Evolutionary conservation across 1,139 yeast species (phyloP).

Genomic region (Debaryomyces subglobosus): DNA sequence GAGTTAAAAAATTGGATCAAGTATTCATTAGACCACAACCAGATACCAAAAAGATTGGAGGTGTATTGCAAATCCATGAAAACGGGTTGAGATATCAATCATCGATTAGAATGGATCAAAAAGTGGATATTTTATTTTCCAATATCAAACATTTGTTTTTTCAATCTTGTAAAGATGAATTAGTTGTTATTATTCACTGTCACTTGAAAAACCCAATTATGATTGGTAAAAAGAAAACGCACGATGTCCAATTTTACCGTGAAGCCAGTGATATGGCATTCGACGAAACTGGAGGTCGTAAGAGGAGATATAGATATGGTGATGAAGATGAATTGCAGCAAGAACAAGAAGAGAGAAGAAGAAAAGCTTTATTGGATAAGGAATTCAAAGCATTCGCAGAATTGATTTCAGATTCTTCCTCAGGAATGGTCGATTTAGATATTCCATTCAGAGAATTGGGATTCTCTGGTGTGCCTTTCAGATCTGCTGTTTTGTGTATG

Average conservation of each 20-base stretch:
- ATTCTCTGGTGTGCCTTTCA: conserved; percentile 95
- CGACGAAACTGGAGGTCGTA: conserved; percentile 96
- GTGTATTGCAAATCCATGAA: conserved; percentile 88
- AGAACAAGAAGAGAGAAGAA: conserved; percentile 96
- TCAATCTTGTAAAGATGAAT: conserved; percentile 95
- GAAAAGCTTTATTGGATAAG: conserved; percentile 87
- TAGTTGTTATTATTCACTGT: conserved; percentile 89
- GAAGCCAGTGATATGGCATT: conserved; percentile 97
- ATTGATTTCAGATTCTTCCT: conserved; percentile 83
- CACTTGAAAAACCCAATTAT: conserved; percentile 91
- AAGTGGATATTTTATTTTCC: conserved; percentile 83
- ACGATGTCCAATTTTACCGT: conserved; percentile 93
- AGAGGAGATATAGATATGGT: conserved; percentile 89
- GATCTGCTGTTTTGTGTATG: conserved; percentile 93
- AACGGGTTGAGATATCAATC: conserved; percentile 95
- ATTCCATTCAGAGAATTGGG: conserved; percentile 96
- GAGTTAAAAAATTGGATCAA: conserved; percentile 85
- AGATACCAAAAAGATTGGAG: conserved; percentile 93
- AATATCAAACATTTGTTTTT: conserved; percentile 92
- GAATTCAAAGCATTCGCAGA: conserved; percentile 92
- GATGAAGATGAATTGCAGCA: conserved; percentile 98
- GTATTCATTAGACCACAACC: conserved; percentile 95
- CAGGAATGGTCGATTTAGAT: conserved; percentile 83
- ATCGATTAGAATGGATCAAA: conserved; percentile 77
- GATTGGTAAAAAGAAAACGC: conserved; percentile 94